Conservation (phyloP, 2,329 filamentous ascomycete species). For the Fusarium brachygibbosum region DNA sequence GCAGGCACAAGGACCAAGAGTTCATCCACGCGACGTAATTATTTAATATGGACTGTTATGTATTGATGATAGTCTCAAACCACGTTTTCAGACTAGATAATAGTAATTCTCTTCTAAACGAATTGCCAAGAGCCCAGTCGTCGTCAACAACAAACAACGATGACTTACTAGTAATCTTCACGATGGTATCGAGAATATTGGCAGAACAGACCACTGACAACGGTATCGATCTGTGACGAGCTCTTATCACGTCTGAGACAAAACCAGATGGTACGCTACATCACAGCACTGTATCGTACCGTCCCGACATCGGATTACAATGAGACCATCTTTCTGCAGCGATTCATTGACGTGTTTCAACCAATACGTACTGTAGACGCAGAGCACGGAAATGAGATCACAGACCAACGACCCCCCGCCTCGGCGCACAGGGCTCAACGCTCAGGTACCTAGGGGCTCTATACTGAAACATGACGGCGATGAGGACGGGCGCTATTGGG, state of each 20-base stretch:
- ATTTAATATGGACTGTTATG: no score
- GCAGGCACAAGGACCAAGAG: no score
- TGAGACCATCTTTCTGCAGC: conserved; percentile 17
- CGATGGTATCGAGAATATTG: conserved; percentile 1
- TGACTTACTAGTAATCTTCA: not conserved
- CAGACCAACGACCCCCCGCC: conserved; percentile 11
- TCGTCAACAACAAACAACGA: not conserved
- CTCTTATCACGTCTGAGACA: conserved; percentile 16
- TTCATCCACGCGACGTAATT: no score
- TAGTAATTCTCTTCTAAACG: not conserved
- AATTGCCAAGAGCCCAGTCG: not conserved
- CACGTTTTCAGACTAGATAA: not conserved
- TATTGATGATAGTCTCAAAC: not conserved
- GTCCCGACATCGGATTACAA: conserved; percentile 9
- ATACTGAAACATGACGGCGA: conserved; percentile 40
- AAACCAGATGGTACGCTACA: not conserved
- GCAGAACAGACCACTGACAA: not conserved
- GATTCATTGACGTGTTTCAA: conserved; percentile 28
- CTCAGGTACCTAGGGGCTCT: conserved; percentile 30
- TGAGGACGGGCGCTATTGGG: conserved; percentile 23
- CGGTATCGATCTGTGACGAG: conserved; percentile 18
- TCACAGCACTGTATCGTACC: conserved; percentile 6
- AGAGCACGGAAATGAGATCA: not conserved
- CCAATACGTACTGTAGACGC: not conserved
- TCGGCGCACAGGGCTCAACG: conserved; percentile 23